Base-by-base conservation (phyloP, 352 stramenopile genomes). In the Bremia lactucae region DNA sequence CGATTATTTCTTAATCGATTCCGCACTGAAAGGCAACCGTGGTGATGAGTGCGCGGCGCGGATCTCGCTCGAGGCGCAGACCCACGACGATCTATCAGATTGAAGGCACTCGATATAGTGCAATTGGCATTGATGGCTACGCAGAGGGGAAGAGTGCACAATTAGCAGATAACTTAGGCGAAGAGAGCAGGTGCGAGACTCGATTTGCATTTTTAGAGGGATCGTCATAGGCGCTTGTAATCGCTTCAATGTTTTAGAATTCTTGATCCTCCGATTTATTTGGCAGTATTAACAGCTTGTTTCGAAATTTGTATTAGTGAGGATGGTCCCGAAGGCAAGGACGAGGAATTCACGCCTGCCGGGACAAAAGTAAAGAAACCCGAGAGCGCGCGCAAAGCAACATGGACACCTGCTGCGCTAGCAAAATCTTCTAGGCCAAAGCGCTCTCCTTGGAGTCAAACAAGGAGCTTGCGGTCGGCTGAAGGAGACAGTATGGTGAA, bases 11-110 rank as follows among this genome's bases (percentile, higher is more conserved):
- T n/a, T n/a, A n/a, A n/a, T n/a, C n/a, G n/a, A n/a, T n/a, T n/a
- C n/a, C n/a, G n/a, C n/a, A n/a, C n/a, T n/a, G n/a, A 33, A 19
- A 31, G 21, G 16, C 16, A 15, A 42, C 16, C 2, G 10, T 31
- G 26, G 20, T 13, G 47, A 79, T 78, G 59, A 65, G 39, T 42
- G 42, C 52, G 31, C 73, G 78, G 10, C 72, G 78, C 31, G 72
- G 75, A 45, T 76, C 59, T 19, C 78, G 78, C 15, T 55, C 73
- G 53, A 72, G 76, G 14, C 76, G 63, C 38, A 72, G 70, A 58
- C 78, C 78, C 20, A 83, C 71, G 52, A 42, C 51, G 13, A 68
- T 91, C 19, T 91, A 87, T 55, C 63, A 81, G 42, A 72, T 86
- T 38, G 63, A 76, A 38, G 68, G 84, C 46, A 55, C 33, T 13